Evolutionary conservation across 23 red algal genomes (phyloP), one percentile per base, ranked within the genome.

Genomic region (Gracilaria gracilis): DNA sequence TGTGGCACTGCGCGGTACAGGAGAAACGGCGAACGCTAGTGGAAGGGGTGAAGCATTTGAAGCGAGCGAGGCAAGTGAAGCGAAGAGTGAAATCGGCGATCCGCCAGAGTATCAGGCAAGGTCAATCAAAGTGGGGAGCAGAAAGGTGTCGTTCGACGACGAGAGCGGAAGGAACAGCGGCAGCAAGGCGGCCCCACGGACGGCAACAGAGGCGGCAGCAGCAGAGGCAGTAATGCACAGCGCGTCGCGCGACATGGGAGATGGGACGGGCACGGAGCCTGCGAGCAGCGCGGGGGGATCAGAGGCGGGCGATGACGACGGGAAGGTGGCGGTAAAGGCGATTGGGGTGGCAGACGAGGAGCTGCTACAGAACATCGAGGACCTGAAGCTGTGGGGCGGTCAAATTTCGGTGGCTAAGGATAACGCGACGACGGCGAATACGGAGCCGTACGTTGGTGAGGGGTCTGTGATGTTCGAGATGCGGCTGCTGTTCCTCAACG

Each of bases 391-490:
- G 32, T 17, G 38, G 31, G 27, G 64, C 64, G 64, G 64, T 1
- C 64, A 69, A 12, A 37, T 69, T 32, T 37, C 31, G 64, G 29
- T 69, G 32, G 32, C 64, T 3, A 33, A 24, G 4, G 64, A 69
- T 23, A 19, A 19, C 31, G 32, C 1, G 13, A 13, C 5, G 16
- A 14, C 2, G 15, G 32, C 31, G 27, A 69, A 36, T 2, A 7
- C 14, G 64, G 64, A 69, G 64, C 64, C 64, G 64, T 20, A 20
- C 31, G 15, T 69, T 0, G 27, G 23, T 42, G 72, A 77, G 40
- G 72, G 46, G 42, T 77, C 72, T 40, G 72, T 50, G 72, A 77
- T 77, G 72, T 77, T 51, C 39, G 72, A 77, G 72, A 77, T 77
- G 72, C 72, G 72, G 72, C 40, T 77, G 39, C 72, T 77, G 72